Evolutionary conservation across 768 basidiomycete species (phyloP).

Genomic region (Cyclocybe cylindracea): DNA sequence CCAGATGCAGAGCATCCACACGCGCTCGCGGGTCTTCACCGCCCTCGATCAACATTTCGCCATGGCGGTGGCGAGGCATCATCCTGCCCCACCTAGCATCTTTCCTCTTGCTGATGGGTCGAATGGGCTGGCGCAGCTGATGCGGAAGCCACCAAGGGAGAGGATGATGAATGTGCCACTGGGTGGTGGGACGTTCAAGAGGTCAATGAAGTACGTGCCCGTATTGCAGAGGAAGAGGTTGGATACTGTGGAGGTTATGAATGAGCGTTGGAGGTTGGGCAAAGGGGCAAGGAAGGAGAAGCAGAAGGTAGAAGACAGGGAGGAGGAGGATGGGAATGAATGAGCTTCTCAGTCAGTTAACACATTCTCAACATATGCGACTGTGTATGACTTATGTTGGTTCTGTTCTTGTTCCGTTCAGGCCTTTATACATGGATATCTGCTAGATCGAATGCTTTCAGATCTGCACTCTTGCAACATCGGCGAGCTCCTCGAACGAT

Average conservation of each 20-base stretch:
- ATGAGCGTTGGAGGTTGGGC: slow-evolving; percentile 77
- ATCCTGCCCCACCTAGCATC: slow-evolving; percentile 39
- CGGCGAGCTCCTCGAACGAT: too few relatives aligned
- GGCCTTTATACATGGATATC: too few relatives aligned
- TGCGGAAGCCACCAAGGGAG: slow-evolving; percentile 9
- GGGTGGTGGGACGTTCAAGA: slow-evolving; percentile 70
- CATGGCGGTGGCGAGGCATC: slow-evolving; percentile 51
- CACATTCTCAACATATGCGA: too few relatives aligned
- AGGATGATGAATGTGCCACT: slow-evolving; percentile 51
- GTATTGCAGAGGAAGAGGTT: slow-evolving; percentile 67
- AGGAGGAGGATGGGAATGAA: slow-evolving; percentile 24
- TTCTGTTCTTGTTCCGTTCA: too few relatives aligned
- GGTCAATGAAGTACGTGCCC: slow-evolving; percentile 63
- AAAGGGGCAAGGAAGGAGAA: slow-evolving; percentile 53
- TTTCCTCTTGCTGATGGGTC: slow-evolving; percentile 34
- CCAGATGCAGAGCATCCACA: slow-evolving; percentile 53
- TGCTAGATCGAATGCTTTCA: too few relatives aligned
- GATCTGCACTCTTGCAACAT: too few relatives aligned
- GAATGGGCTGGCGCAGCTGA: slow-evolving; percentile 13
- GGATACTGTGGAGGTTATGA: slow-evolving; percentile 70
- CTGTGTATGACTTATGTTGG: too few relatives aligned
- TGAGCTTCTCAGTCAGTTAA: neutral
- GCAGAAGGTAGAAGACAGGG: slow-evolving; percentile 22
- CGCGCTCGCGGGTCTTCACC: slow-evolving; percentile 64
- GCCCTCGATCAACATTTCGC: slow-evolving; percentile 69